Evolutionary conservation across 1,139 yeast genomes (phyloP).

Genomic region (Candida freyschussii): DNA sequence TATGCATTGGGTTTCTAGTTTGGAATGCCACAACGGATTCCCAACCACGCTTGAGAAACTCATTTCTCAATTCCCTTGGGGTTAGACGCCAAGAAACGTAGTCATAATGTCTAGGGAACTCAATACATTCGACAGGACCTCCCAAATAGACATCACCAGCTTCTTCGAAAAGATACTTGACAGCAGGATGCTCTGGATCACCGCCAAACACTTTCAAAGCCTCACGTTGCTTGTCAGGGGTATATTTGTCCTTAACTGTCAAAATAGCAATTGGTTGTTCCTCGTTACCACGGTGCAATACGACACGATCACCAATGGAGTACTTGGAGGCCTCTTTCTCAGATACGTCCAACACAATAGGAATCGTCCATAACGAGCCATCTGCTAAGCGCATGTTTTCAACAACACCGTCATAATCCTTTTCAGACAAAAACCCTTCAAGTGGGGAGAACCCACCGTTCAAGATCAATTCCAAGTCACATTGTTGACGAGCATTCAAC

Average conservation of each 20-base stretch:
- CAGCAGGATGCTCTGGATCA: constrained; percentile 96
- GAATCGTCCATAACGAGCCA: constrained; percentile 89
- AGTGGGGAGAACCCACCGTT: constrained; percentile 96
- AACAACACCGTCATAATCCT: constrained; percentile 79
- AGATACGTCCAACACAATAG: constrained; percentile 81
- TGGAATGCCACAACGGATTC: constrained; percentile 93
- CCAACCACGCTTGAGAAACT: constrained; percentile 81
- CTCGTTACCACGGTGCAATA: constrained; percentile 80
- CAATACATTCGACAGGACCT: constrained; percentile 80
- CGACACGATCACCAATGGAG: constrained; percentile 58
- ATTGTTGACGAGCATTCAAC: constrained; percentile 82
- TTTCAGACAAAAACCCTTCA: constrained; percentile 76
- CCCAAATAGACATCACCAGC: constrained; percentile 88
- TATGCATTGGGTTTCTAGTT: constrained; percentile 97
- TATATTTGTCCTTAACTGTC: constrained; percentile 72
- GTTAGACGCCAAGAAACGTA: constrained; percentile 84
- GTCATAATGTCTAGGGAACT: constrained; percentile 85
- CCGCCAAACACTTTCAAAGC: constrained; percentile 90
- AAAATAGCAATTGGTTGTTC: constrained; percentile 76
- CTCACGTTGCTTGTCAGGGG: constrained; percentile 74
- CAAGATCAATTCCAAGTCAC: constrained; percentile 86
- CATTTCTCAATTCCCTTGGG: constrained; percentile 84
- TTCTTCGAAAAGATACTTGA: constrained; percentile 62
- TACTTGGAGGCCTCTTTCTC: constrained; percentile 46
- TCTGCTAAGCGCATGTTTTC: constrained; percentile 66